Evolutionary conservation across 495 filamentous ascomycete species (phyloP), one percentile per base, ranked within the genome.

Genomic region (Evernia prunastri): DNA sequence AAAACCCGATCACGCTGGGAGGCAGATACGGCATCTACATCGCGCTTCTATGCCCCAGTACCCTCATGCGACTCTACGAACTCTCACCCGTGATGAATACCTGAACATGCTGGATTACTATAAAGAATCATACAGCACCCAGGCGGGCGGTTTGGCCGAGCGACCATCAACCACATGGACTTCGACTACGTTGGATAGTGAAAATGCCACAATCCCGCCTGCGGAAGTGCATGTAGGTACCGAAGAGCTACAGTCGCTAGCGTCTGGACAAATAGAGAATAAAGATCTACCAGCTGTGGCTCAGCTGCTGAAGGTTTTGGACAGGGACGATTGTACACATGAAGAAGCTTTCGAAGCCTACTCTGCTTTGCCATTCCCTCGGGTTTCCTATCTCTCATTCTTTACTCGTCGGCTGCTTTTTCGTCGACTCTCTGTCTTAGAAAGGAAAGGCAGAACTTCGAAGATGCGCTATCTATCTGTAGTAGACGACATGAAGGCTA

Each of bases 401-500:
- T 70, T 72, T 8, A 75, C 81, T 0, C 82, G 91, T 18, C 85
- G 86, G 58, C 73, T 73, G 33, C 79, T 96, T n/a, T 75, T 96
- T 59, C 81, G 80, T 27, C 81, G 82, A 60, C 80, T 98, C 39
- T 86, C 88, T 31, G 78, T 81, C 70, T 80, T 85, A 11, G 79
- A 86, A 54, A 74, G 73, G 25, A 85, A 84, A 58, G 74, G 80
- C 58, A 74, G 81, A 51, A 68, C 73, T 42, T 81, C 83, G 4
- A 91, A 90, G 86, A 72, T 94, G 60, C 87, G 89, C 39, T 97
- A 91, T 72, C 84, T 97, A 51, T 84, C 86, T 6, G 77, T 97
- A 39, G 76, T 97, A 20, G 88, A 91, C 59, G 93, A 98, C 71
- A 86, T 92, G 79, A 85, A 90, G 71, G 73, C 78, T 35, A 77